These are phyloP conservation scores for Camelina neglecta DNA, from an alignment of 345 rosid species.

Conservation along the genomic window DNA sequence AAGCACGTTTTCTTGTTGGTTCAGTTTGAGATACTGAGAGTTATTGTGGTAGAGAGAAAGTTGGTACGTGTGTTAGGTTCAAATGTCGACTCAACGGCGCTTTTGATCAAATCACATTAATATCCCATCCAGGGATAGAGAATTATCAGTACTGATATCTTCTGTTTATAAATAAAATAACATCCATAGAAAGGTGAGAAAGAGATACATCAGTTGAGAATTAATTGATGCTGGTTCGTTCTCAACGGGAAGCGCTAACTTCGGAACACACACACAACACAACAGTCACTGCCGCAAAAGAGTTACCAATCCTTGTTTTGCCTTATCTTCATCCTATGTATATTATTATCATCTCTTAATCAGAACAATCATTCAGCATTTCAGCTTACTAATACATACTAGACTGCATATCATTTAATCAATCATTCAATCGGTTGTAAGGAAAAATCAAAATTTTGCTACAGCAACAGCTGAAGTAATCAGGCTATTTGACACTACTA, in stretches of 20 bases:
- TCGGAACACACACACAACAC: background rate
- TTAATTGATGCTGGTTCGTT: background rate
- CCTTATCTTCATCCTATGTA: background rate
- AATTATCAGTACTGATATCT: too few relatives aligned
- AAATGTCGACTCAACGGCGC: background rate
- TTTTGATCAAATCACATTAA: background rate
- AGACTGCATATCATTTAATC: background rate
- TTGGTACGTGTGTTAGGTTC: slow-evolving; percentile 18
- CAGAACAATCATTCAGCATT: background rate
- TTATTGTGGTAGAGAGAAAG: slow-evolving; percentile 5
- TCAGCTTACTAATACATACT: too few relatives aligned
- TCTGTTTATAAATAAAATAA: background rate
- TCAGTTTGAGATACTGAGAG: background rate
- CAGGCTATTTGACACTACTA: background rate
- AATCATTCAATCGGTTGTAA: background rate
- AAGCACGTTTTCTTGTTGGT: background rate
- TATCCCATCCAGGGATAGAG: background rate
- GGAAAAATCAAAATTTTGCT: background rate
- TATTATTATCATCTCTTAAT: background rate
- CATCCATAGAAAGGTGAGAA: background rate
- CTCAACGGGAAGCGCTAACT: background rate
- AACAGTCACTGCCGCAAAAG: slow-evolving; percentile 1
- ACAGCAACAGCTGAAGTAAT: background rate
- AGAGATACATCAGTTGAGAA: background rate
- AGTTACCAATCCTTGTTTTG: background rate